Percentiles rank a stretch among this genome's conserved stretches.
Evolutionary conservation across 495 filamentous ascomycete genomes (phyloP).

Genomic region (Neurospora cerealis): DNA sequence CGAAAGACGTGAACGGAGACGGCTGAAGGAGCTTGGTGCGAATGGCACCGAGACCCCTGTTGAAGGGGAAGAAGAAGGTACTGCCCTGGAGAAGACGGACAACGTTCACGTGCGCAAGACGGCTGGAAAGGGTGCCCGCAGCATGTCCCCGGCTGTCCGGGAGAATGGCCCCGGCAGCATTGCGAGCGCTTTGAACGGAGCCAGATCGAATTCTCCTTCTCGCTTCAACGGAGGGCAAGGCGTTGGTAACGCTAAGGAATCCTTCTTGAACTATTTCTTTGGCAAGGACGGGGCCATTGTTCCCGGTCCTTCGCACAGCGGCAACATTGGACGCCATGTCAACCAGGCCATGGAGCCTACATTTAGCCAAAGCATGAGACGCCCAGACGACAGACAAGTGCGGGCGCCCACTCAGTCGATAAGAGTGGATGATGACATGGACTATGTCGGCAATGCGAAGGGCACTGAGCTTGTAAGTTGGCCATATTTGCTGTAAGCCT

Average conservation of each 20-base stretch:
- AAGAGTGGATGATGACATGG: conserved; percentile 28
- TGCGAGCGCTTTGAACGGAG: conserved; percentile 56
- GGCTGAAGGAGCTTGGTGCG: conserved; percentile 66
- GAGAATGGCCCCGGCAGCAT: conserved; percentile 51
- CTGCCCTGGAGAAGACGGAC: conserved; percentile 49
- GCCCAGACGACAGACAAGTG: conserved; percentile 53
- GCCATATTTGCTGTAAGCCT: not conserved
- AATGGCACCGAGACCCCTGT: conserved; percentile 66
- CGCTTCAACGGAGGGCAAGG: conserved; percentile 40
- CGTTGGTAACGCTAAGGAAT: conserved; percentile 54
- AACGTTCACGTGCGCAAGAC: conserved; percentile 27
- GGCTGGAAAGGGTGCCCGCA: conserved; percentile 51
- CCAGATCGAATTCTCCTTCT: conserved; percentile 51
- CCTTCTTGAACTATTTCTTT: conserved; percentile 97
- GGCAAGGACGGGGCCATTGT: conserved; percentile 72
- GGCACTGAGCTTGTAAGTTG: conserved; percentile 46
- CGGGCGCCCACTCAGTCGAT: conserved; percentile 24
- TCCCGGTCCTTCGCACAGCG: conserved; percentile 25
- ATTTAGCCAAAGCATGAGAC: conserved; percentile 73
- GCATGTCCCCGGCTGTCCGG: conserved; percentile 72
- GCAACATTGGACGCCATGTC: conserved; percentile 50
- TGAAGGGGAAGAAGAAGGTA: conserved; percentile 63
- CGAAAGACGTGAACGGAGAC: conserved; percentile 69
- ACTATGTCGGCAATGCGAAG: conserved; percentile 14
- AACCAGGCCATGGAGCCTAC: conserved; percentile 67